A percentile compares a stretch with the other conserved stretches of the same genome.
Evolutionary conservation across 306 rosid genomes (phyloP).

Genomic region (Pyrus bretschneideri): DNA sequence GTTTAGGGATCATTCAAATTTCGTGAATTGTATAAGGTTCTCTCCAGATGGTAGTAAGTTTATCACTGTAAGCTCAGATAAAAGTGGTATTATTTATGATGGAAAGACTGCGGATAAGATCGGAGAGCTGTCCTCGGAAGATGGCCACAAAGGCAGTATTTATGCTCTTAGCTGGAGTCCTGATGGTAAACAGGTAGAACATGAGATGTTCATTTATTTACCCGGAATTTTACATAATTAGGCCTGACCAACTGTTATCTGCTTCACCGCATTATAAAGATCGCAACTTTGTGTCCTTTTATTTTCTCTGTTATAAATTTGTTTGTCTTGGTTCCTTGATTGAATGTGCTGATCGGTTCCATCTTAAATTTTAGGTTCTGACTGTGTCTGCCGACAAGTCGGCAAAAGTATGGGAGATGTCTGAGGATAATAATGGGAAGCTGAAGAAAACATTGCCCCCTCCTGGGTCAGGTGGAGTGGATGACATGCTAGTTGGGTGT

Average conservation of each 20-base stretch:
- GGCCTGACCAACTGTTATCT: background rate
- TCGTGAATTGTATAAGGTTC: conserved; percentile 82
- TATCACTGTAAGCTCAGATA: conserved; percentile 81
- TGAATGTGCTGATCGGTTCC: conserved; percentile 19
- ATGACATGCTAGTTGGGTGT: conserved; percentile 92
- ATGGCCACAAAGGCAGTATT: conserved; percentile 87
- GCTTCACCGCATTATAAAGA: background rate
- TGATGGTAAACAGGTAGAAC: conserved; percentile 78
- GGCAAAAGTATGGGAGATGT: conserved; percentile 84
- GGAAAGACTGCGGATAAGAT: conserved; percentile 81
- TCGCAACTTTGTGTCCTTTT: background rate
- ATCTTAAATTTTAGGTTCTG: conserved; percentile 47
- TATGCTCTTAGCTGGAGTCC: conserved; percentile 97
- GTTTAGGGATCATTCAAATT: conserved; percentile 92
- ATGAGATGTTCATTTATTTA: background rate
- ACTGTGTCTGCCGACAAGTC: conserved; percentile 96
- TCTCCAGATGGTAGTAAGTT: conserved; percentile 94
- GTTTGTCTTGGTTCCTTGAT: background rate
- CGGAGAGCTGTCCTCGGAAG: conserved; percentile 82
- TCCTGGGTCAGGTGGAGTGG: conserved; percentile 82
- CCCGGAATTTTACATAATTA: background rate
- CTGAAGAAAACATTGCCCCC: conserved; percentile 63
- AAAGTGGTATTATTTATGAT: conserved; percentile 73
- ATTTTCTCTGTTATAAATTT: background rate
- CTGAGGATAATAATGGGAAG: conserved; percentile 60